Conservation (phyloP, 176 grass and related monocot species). For the Bothriochloa decipiens region DNA sequence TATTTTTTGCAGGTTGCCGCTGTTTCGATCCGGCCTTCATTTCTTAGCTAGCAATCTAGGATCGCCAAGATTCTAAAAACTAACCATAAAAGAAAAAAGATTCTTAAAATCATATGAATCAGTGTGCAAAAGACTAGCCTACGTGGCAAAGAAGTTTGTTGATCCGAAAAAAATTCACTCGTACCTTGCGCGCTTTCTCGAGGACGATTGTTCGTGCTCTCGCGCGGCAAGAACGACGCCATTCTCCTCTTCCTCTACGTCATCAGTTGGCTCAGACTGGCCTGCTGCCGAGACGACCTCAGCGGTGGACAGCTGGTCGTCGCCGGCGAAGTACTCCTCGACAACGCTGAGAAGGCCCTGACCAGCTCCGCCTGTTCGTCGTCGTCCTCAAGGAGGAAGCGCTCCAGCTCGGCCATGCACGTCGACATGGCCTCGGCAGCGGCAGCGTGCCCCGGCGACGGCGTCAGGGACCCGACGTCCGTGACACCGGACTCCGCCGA, state of each 20-base stretch:
- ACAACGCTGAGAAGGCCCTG: neutral
- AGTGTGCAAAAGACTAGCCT: no score
- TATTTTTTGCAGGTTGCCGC: no score
- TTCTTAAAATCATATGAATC: no score
- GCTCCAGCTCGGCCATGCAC: conserved; percentile 34
- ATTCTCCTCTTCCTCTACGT: neutral
- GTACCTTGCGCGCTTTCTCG: conserved; percentile 51
- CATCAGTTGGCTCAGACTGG: neutral
- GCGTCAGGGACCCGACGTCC: neutral
- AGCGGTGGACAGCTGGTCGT: neutral
- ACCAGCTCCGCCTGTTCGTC: neutral
- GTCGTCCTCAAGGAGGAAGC: conserved; percentile 23
- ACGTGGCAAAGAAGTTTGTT: neutral
- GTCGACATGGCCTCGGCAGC: neutral
- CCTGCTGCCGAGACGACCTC: neutral
- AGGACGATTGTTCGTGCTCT: conserved; percentile 1
- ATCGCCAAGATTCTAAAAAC: neutral
- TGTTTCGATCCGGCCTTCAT: neutral
- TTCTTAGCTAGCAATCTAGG: no score
- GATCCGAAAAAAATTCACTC: conserved; percentile 5
- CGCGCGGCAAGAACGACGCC: neutral
- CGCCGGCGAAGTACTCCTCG: neutral
- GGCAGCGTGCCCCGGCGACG: neutral
- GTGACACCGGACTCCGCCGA: conserved; percentile 27
- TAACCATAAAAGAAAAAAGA: no score